Percentiles rank a stretch among this genome's conserved stretches.
phyloP scores from a whole-genome alignment of 495 filamentous ascomycete genomes.

The Xylaria palmicola region DNA sequence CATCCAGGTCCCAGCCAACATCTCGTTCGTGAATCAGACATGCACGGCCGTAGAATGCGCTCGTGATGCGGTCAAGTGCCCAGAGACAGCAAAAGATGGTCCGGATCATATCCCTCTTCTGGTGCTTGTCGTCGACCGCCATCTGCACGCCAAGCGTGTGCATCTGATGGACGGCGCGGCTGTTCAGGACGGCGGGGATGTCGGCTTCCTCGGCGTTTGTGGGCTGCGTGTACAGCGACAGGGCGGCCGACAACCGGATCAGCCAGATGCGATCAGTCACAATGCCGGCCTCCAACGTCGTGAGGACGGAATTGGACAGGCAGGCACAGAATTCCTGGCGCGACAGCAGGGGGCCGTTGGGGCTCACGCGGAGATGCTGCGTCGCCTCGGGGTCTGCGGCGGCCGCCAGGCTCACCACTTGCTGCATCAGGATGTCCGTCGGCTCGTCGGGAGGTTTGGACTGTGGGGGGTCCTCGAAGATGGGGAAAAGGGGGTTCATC shows the following conservation, averaged over 20 bases:
- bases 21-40: slow-evolving; percentile 66
- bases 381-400: slow-evolving; percentile 46
- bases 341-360: slow-evolving; percentile 21
- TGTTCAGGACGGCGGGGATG: slow-evolving; percentile 29
- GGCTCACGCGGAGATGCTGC: slow-evolving; percentile 28
- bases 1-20: slow-evolving; percentile 54
- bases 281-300: slow-evolving; percentile 32
- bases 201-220: slow-evolving; percentile 31
- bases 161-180: slow-evolving; percentile 55
- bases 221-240: slow-evolving; percentile 37
- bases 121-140: slow-evolving; percentile 33
- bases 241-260: slow-evolving; percentile 29
- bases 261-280: slow-evolving; percentile 32
- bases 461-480: slow-evolving; percentile 32
- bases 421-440: slow-evolving; percentile 36
- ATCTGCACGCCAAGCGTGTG: slow-evolving; percentile 67
- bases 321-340: slow-evolving; percentile 39
- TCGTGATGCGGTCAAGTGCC: slow-evolving; percentile 64
- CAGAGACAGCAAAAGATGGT: slow-evolving; percentile 66
- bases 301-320: slow-evolving; percentile 33
- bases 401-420: slow-evolving; percentile 50
- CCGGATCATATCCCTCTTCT: slow-evolving; percentile 25
- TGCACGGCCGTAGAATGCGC: slow-evolving; percentile 62
- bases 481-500: slow-evolving; percentile 51
- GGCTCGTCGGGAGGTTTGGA: slow-evolving; percentile 22